A percentile compares a stretch with the other conserved stretches of the same genome.
Evolutionary conservation across 306 rosid species (phyloP).

Genomic region (Trifolium repens): DNA sequence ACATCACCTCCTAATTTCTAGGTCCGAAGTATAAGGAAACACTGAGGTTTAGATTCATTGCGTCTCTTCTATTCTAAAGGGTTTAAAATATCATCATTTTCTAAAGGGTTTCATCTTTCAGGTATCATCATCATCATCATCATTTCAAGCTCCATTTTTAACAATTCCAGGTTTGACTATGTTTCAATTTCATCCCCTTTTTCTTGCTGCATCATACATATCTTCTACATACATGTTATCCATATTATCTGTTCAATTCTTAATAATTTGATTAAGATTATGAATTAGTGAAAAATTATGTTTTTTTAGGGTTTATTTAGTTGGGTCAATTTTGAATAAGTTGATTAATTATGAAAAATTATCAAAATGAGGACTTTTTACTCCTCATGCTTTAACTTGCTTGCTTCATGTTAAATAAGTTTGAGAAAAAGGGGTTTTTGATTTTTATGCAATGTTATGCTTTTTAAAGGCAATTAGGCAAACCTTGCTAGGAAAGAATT

Average conservation of each 20-base stretch:
- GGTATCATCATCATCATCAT: background rate
- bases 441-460: background rate
- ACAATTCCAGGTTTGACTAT: conserved; percentile 46
- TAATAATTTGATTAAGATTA: background rate
- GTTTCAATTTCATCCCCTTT: conserved; percentile 19
- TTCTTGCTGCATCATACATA: background rate
- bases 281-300: conserved; percentile 4
- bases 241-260: background rate
- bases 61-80: background rate
- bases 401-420: background rate
- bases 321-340: background rate
- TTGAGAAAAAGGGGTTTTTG: background rate
- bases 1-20: conserved; percentile 33
- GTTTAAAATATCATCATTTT: background rate
- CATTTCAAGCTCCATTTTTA: conserved; percentile 12
- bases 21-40: conserved; percentile 42
- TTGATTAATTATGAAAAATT: background rate
- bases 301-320: conserved; percentile 15
- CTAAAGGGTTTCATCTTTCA: conserved; percentile 22
- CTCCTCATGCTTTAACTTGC: conserved; percentile 14
- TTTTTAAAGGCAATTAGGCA: background rate
- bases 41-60: conserved; percentile 15
- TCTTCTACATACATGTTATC: too few relatives aligned
- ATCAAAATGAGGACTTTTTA: conserved; percentile 11
- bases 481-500: background rate